Evolutionary conservation across 495 filamentous ascomycete genomes (phyloP).

Genomic region (Penicillium odoratum): DNA sequence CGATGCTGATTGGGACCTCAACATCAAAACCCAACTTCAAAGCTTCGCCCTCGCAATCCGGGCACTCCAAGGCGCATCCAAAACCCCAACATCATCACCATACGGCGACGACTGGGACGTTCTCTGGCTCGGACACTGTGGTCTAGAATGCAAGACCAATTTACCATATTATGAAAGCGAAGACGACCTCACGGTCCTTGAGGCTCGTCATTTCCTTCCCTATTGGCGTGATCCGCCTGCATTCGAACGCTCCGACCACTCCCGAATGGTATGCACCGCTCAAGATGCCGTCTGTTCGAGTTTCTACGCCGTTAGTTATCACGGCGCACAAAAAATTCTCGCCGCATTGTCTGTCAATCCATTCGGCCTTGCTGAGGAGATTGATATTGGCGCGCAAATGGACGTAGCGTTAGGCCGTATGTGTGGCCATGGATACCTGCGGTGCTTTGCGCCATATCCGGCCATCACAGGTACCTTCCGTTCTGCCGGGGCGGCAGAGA

Average conservation of each 20-base stretch:
- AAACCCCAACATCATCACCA: neutral
- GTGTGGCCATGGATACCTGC: slow-evolving; percentile 12
- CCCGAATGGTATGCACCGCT: slow-evolving; percentile 9
- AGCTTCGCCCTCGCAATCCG: slow-evolving; percentile 33
- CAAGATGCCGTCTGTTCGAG: slow-evolving; percentile 10
- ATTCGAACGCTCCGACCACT: slow-evolving; percentile 1
- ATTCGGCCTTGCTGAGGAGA: neutral
- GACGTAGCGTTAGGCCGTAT: slow-evolving; percentile 12
- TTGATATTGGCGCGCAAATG: slow-evolving; percentile 3
- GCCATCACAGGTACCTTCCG: slow-evolving; percentile 7
- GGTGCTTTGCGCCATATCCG: slow-evolving; percentile 16
- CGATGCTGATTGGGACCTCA: slow-evolving; percentile 54
- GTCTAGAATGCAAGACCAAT: slow-evolving; percentile 21
- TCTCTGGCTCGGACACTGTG: slow-evolving; percentile 56
- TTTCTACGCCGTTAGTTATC: slow-evolving; percentile 51
- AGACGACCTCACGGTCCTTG: slow-evolving; percentile 12
- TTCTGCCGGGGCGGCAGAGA: slow-evolving; percentile 4
- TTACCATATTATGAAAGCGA: slow-evolving; percentile 19
- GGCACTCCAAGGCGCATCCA: slow-evolving; percentile 14
- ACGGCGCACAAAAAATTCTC: slow-evolving; percentile 51
- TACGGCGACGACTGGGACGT: slow-evolving; percentile 60
- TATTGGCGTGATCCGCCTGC: neutral
- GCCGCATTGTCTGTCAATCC: slow-evolving; percentile 17
- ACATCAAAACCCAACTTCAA: slow-evolving; percentile 45
- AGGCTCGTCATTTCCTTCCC: neutral